These are phyloP conservation scores for Fusarium sp. DNA, from an alignment of 2,329 filamentous ascomycete genomes.

Conservation along the genomic window DNA sequence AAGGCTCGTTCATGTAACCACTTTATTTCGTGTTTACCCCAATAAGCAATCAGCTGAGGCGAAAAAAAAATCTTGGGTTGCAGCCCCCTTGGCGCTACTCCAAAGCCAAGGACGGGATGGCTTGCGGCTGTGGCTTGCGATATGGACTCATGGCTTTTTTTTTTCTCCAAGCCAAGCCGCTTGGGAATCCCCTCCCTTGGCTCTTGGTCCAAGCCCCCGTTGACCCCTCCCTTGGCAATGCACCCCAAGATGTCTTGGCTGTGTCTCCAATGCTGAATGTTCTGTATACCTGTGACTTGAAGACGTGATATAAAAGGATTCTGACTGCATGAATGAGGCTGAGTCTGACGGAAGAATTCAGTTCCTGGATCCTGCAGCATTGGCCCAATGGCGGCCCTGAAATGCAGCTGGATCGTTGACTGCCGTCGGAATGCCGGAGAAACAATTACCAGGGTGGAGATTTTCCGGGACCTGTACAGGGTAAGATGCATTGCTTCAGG, in stretches of 20 bases:
- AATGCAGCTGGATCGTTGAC: neutral
- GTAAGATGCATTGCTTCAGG: neutral
- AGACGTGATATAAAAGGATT: neutral
- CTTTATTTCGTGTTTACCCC: slow-evolving; percentile 2
- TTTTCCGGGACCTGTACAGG: neutral
- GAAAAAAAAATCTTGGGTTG: neutral
- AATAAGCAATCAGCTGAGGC: neutral
- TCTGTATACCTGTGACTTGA: neutral
- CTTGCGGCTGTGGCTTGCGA: slow-evolving; percentile 1
- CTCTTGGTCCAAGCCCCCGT: neutral
- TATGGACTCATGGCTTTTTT: neutral
- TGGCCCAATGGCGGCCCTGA: neutral
- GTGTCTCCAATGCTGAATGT: neutral
- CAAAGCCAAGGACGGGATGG: slow-evolving; percentile 4
- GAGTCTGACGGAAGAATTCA: neutral
- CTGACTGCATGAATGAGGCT: neutral
- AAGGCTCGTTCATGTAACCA: neutral
- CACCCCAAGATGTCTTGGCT: neutral
- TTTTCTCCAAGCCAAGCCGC: slow-evolving; percentile 4
- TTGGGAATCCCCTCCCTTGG: slow-evolving; percentile 8
- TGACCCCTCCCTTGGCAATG: slow-evolving; percentile 15
- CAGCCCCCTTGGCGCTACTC: neutral
- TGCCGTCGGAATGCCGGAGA: neutral
- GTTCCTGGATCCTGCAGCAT: neutral
- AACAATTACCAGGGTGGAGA: neutral